A percentile compares a stretch with the other conserved stretches of the same genome.
Conservation (phyloP, 768 basidiomycete species). For the Termitomyces sp. region DNA sequence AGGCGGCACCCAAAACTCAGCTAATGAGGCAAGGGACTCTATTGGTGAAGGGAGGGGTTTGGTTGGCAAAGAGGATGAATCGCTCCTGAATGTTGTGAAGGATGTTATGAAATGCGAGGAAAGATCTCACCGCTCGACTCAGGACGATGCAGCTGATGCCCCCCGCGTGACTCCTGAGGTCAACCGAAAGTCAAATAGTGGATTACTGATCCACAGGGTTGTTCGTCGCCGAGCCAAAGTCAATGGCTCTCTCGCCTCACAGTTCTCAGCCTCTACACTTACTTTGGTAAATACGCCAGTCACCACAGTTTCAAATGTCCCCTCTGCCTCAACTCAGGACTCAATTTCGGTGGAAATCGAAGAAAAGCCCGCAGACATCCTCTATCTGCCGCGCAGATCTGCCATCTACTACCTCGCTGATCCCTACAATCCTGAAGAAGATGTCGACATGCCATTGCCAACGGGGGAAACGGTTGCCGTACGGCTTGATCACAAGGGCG, state of each 20-base stretch:
- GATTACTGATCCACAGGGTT: conserved; percentile 14
- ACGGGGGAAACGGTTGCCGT: conserved; percentile 18
- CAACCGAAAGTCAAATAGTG: conserved; percentile 4
- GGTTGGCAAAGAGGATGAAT: background rate
- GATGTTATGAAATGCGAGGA: conserved; percentile 10
- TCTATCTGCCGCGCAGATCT: conserved; percentile 24
- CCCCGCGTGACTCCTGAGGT: background rate
- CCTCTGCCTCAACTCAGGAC: background rate
- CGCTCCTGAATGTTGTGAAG: conserved; percentile 10
- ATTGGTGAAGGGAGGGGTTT: background rate
- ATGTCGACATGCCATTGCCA: conserved; percentile 25
- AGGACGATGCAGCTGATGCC: background rate
- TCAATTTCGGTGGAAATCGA: background rate
- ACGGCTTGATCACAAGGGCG: conserved; percentile 22
- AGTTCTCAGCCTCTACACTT: background rate
- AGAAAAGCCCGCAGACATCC: conserved; percentile 5
- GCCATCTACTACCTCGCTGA: conserved; percentile 22
- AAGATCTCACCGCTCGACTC: background rate
- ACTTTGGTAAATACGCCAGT: conserved; percentile 1
- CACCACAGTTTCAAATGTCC: background rate
- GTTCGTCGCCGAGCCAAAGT: conserved; percentile 12
- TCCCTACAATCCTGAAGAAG: conserved; percentile 20
- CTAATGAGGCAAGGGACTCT: background rate
- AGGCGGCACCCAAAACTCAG: too few relatives aligned
- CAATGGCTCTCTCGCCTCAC: conserved; percentile 6